Evolutionary conservation across 805 yeast genomes (phyloP).

Genomic region (Zygoascus ofunaensis): DNA sequence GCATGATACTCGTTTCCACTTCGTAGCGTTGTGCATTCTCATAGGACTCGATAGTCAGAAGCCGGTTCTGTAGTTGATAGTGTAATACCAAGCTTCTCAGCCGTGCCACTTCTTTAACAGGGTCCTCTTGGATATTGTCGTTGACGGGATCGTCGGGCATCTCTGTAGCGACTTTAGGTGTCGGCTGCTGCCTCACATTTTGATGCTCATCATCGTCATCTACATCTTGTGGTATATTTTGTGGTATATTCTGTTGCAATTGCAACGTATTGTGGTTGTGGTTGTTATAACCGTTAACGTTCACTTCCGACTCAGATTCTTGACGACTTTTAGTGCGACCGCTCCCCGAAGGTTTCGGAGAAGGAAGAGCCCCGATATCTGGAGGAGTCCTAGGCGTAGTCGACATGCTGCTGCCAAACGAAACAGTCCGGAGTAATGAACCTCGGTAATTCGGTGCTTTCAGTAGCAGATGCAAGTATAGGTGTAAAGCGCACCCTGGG

Average conservation of each 20-base stretch:
- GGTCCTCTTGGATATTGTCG: background rate
- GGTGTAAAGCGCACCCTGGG: too few species aligned
- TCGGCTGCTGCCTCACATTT: background rate
- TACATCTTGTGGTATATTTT: background rate
- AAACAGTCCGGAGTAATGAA: too few species aligned
- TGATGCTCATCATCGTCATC: background rate
- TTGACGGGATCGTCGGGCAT: background rate
- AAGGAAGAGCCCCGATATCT: background rate
- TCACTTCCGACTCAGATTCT: background rate
- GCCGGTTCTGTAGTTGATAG: conserved; percentile 30
- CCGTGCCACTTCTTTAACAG: background rate
- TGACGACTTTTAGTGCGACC: background rate
- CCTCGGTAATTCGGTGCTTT: too few species aligned
- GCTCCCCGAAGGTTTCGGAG: background rate
- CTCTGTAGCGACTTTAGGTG: background rate
- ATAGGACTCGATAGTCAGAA: conserved; percentile 35
- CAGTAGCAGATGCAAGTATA: too few species aligned
- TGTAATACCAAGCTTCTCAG: conserved; percentile 12
- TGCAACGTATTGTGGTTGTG: background rate
- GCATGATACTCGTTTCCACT: conserved; percentile 38
- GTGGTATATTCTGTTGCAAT: background rate
- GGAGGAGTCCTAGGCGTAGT: background rate
- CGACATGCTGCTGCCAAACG: too few species aligned
- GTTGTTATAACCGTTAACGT: background rate
- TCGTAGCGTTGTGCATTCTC: conserved; percentile 39